Conservation (phyloP, 73 alveolate species). For the Tetrahymena elliotti region DNA sequence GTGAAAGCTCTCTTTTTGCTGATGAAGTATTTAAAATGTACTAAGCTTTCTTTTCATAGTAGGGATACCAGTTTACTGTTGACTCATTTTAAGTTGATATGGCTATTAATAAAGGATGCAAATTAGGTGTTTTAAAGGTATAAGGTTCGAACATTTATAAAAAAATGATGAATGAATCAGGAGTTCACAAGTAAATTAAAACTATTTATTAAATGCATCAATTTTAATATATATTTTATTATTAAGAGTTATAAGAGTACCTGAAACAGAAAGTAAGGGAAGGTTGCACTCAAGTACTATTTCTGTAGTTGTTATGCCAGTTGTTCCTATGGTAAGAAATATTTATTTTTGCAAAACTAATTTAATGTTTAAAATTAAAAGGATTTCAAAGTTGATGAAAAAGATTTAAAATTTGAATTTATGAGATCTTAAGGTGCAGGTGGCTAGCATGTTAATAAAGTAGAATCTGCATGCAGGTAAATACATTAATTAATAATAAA, state of each 20-base stretch:
- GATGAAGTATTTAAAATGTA: constrained; percentile 72
- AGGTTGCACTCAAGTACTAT: constrained; percentile 76
- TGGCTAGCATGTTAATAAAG: constrained; percentile 83
- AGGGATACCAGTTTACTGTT: constrained; percentile 43
- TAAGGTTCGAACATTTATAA: constrained; percentile 54
- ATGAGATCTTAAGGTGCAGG: constrained; percentile 86
- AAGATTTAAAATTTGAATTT: constrained; percentile 64
- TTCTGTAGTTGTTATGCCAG: constrained; percentile 72
- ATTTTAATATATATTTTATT: not conserved
- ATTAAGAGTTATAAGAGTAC: constrained; percentile 63
- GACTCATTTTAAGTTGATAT: constrained; percentile 36
- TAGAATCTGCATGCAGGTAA: constrained; percentile 67
- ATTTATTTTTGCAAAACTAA: not conserved
- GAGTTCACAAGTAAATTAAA: constrained; percentile 59
- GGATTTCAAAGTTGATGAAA: constrained; percentile 59
- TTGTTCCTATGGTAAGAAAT: constrained; percentile 36
- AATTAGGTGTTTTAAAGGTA: constrained; percentile 46
- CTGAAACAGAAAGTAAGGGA: constrained; percentile 79
- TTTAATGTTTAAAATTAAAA: too few species aligned
- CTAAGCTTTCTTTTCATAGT: constrained; percentile 6
- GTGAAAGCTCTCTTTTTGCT: constrained; percentile 70
- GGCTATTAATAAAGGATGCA: constrained; percentile 58
- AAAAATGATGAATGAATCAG: constrained; percentile 65
- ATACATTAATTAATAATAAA: not conserved
- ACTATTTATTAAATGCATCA: not conserved